Base-by-base conservation (phyloP, 1,284 basidiomycete species). In the Rhodotorula sp. region DNA sequence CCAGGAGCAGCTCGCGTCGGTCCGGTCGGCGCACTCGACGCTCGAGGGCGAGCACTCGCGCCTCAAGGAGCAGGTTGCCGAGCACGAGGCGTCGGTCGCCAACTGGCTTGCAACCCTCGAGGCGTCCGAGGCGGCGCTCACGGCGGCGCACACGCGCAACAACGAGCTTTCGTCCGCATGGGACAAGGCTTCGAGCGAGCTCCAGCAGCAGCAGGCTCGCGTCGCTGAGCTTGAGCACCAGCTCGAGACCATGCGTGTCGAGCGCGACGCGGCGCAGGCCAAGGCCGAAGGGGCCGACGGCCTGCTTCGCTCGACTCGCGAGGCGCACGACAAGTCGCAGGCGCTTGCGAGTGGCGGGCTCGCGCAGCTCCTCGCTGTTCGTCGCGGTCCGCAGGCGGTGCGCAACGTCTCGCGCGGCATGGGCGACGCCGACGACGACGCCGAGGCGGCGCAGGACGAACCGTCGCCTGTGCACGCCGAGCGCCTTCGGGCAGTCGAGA, bases 101-200 rank as follows among this genome's bases (percentile, higher is more conserved):
- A 89, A 93, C 77, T 93, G 97, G 81, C 83, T 96, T 44, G 87
- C 88, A 41, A 88, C 93, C 1, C 85, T 99, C 66, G 91, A 93
- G 63, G 92, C 97, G 82, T 88, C 92, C 8, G 90, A 91, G 64
- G 83, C 84, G 19, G 92, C 93, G 1, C 84, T 99, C 63, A 84
- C 87, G 56, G 87, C 91, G 0, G 88, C 93, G 14, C 88, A 90
- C 7, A 83, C 86, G 7, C 89, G 93, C n/a, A 86, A 91, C 2
- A 86, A 88, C 25, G 94, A 98, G 81, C 85, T 95, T 53, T 91
- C 97, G 78, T 80, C 84, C 13, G 86, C 91, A 77, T 89, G 92
- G 81, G 84, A 88, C 71, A 87, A 87, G 54, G 86, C 90, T 12
- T 86, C 87, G 53, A 87, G 88, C 61, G 87, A 90, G 78, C 87